phyloP scores from a whole-genome alignment of 2,329 filamentous ascomycete genomes.

The Neopestalotiopsis sp. region DNA sequence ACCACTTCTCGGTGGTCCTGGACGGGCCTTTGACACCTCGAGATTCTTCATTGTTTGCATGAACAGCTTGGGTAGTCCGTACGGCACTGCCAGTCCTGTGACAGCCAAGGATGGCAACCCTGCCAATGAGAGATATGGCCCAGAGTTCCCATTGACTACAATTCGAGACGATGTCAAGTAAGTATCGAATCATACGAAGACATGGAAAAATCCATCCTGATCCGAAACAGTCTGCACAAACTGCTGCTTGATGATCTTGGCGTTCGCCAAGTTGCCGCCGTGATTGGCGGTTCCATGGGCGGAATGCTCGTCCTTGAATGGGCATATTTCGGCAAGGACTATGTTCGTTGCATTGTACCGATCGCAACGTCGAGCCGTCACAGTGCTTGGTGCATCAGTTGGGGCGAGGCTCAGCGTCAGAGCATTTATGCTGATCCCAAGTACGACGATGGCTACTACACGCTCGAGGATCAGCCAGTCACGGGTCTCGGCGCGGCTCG shows the following conservation, averaged over 20 bases:
- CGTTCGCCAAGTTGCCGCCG: slow-evolving; percentile 77
- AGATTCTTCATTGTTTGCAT: slow-evolving; percentile 87
- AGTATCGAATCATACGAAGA: slow-evolving; percentile 38
- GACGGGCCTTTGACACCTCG: slow-evolving; percentile 80
- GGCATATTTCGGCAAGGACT: slow-evolving; percentile 88
- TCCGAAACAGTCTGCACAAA: slow-evolving; percentile 69
- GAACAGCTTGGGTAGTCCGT: slow-evolving; percentile 85
- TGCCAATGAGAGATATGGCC: slow-evolving; percentile 80
- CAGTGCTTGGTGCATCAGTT: slow-evolving; percentile 90
- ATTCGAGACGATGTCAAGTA: slow-evolving; percentile 95
- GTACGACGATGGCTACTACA: slow-evolving; percentile 96
- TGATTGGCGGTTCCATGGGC: slow-evolving; percentile 84
- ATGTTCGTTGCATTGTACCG: slow-evolving; percentile 79
- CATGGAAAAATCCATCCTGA: slow-evolving; percentile 27
- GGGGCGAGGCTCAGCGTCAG: slow-evolving; percentile 87
- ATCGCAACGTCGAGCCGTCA: slow-evolving; percentile 86
- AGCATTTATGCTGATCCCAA: slow-evolving; percentile 98
- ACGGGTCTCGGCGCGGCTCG: slow-evolving; percentile 91
- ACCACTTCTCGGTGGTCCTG: slow-evolving; percentile 77
- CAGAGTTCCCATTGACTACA: slow-evolving; percentile 94
- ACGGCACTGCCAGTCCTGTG: slow-evolving; percentile 86
- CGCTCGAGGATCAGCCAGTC: slow-evolving; percentile 83
- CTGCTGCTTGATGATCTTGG: slow-evolving; percentile 81
- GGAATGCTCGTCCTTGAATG: slow-evolving; percentile 93
- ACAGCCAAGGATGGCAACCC: slow-evolving; percentile 85